Evolutionary conservation across 495 filamentous ascomycete genomes (phyloP).

Genomic region (Elaphomyces granulatus): DNA sequence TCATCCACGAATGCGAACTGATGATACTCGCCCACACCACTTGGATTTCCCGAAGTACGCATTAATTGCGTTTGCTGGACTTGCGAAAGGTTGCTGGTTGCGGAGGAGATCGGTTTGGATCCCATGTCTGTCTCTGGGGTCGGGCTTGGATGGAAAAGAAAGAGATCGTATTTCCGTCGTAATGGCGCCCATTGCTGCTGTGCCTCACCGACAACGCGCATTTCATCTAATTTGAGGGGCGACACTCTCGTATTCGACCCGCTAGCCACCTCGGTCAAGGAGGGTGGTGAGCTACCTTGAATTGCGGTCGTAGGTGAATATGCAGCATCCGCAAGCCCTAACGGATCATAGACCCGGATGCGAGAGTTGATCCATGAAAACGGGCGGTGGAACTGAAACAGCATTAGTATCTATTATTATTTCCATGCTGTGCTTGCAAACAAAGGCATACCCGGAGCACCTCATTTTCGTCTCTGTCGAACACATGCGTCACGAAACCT

Average conservation of each 20-base stretch:
- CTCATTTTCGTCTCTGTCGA: conserved; percentile 50
- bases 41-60: conserved; percentile 12
- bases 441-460: conserved; percentile 39
- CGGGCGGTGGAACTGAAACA: conserved; percentile 45
- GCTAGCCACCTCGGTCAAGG: conserved; percentile 24
- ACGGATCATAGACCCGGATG: conserved; percentile 49
- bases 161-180: conserved; percentile 54
- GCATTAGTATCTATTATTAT: background rate
- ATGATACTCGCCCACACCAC: conserved; percentile 31
- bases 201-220: conserved; percentile 53
- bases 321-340: conserved; percentile 20
- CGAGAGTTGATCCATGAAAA: conserved; percentile 53
- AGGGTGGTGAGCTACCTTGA: conserved; percentile 26
- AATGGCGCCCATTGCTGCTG: conserved; percentile 56
- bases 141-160: conserved; percentile 30
- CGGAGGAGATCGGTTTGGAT: conserved; percentile 22
- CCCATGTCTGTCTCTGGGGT: conserved; percentile 26
- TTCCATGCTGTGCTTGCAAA: background rate
- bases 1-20: conserved; percentile 53
- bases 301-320: conserved; percentile 29
- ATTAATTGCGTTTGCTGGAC: conserved; percentile 34
- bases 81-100: conserved; percentile 32
- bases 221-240: conserved; percentile 35
- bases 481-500: conserved; percentile 56
- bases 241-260: conserved; percentile 36